These are phyloP conservation scores for Stygiomarasmius scandens DNA, from an alignment of 1,284 basidiomycete species.

Conservation along the genomic window DNA sequence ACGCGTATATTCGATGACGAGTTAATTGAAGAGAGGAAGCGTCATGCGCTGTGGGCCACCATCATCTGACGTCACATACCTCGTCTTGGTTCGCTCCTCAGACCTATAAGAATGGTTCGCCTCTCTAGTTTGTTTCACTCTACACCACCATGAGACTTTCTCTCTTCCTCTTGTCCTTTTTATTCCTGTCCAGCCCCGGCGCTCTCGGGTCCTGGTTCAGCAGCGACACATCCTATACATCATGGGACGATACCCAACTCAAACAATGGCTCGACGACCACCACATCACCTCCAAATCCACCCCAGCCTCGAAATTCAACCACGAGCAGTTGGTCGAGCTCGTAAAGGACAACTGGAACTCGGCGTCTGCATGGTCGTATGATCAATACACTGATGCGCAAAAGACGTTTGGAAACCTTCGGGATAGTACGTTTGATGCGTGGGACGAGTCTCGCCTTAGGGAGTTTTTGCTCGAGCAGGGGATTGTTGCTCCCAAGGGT, in stretches of 20 bases:
- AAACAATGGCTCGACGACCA: conserved; percentile 74
- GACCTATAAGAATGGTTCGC: no score
- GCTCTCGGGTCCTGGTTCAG: conserved; percentile 61
- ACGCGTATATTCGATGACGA: background rate
- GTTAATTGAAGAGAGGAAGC: background rate
- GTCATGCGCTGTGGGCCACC: background rate
- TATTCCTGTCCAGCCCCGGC: conserved; percentile 31
- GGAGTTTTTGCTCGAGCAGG: conserved; percentile 85
- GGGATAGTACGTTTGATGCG: conserved; percentile 59
- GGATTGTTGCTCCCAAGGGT: conserved; percentile 79
- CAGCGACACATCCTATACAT: conserved; percentile 49
- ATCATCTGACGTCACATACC: background rate
- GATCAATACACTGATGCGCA: conserved; percentile 70
- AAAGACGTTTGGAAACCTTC: conserved; percentile 61
- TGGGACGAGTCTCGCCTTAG: conserved; percentile 86
- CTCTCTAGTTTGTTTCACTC: background rate
- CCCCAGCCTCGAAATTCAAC: conserved; percentile 34
- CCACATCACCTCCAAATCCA: conserved; percentile 58
- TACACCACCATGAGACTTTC: conserved; percentile 40
- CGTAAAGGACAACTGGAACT: conserved; percentile 67
- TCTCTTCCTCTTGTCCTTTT: conserved; percentile 37
- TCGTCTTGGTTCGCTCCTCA: background rate
- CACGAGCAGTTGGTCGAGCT: conserved; percentile 56
- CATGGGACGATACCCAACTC: conserved; percentile 69
- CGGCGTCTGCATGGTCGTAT: conserved; percentile 56